Conservation (phyloP, 2,329 filamentous ascomycete genomes). For the Tolypocladium endophyticum region DNA sequence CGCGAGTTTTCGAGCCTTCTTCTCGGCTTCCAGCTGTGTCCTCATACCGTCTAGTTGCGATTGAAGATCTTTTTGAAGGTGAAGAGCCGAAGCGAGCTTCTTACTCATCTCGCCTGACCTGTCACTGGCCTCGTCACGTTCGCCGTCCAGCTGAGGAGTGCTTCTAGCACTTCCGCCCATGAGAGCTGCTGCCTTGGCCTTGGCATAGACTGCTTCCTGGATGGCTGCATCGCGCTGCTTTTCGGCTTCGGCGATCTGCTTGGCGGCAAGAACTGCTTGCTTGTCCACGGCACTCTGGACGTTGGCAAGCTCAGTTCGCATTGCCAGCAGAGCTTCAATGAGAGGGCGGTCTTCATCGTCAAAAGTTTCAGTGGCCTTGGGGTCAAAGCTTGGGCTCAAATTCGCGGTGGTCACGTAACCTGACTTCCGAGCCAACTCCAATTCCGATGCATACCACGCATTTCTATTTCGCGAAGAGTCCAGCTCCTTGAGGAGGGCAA, state of each 20-base stretch:
- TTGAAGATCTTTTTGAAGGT: slow-evolving; percentile 70
- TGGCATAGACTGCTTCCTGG: slow-evolving; percentile 88
- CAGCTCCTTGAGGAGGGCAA: slow-evolving; percentile 74
- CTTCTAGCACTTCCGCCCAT: slow-evolving; percentile 51
- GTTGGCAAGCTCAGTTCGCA: slow-evolving; percentile 80
- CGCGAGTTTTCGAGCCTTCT: slow-evolving; percentile 67
- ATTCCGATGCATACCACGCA: slow-evolving; percentile 93
- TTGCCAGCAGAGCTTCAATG: slow-evolving; percentile 82
- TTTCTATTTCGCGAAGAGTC: slow-evolving; percentile 78
- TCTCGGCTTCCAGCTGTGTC: slow-evolving; percentile 70
- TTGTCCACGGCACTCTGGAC: slow-evolving; percentile 85
- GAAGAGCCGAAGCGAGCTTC: slow-evolving; percentile 73
- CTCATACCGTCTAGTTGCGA: slow-evolving; percentile 59
- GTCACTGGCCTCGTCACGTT: slow-evolving; percentile 46
- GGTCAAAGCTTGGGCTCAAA: slow-evolving; percentile 64
- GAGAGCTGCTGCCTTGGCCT: slow-evolving; percentile 81
- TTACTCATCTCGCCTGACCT: slow-evolving; percentile 61
- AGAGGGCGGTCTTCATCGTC: slow-evolving; percentile 86
- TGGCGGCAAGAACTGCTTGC: slow-evolving; percentile 75
- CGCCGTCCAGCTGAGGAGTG: slow-evolving; percentile 48
- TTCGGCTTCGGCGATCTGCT: slow-evolving; percentile 86
- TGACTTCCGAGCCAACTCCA: slow-evolving; percentile 81
- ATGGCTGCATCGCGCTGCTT: slow-evolving; percentile 92
- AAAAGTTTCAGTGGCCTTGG: slow-evolving; percentile 66
- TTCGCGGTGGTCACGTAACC: slow-evolving; percentile 70